A percentile compares a stretch with the other conserved stretches of the same genome.
These are phyloP conservation scores for Paxillus ammoniavirescens DNA, from an alignment of 768 basidiomycete species.

Conservation along the genomic window DNA sequence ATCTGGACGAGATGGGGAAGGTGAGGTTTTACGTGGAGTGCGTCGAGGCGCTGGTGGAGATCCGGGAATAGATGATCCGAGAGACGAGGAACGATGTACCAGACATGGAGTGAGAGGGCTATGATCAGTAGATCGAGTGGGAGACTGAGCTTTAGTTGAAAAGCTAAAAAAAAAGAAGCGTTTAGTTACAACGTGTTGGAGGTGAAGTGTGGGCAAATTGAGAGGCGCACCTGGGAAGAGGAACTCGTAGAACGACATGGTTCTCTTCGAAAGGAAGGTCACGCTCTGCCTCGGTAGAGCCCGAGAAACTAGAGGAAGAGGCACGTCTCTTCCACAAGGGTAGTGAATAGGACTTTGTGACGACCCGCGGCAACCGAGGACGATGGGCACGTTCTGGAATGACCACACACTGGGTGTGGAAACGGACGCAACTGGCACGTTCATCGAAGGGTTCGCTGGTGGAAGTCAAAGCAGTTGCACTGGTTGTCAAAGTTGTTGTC, in stretches of 20 bases:
- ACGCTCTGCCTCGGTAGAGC: conserved; percentile 21
- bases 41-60: conserved; percentile 13
- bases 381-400: conserved; percentile 56
- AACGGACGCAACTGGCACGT: conserved; percentile 49
- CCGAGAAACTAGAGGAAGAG: conserved; percentile 10
- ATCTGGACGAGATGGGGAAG: conserved; percentile 38
- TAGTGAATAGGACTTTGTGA: conserved; percentile 66
- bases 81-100: conserved; percentile 42
- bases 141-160: conserved; percentile 41
- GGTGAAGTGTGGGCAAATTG: not conserved
- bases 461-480: not conserved
- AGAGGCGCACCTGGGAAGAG: conserved; percentile 55
- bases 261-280: conserved; percentile 32
- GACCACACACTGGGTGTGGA: conserved; percentile 70
- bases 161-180: conserved; percentile 26
- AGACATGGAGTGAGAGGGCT: conserved; percentile 53
- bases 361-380: conserved; percentile 46
- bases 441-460: conserved; percentile 18
- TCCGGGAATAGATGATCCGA: conserved; percentile 1
- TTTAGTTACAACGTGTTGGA: not conserved
- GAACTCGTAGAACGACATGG: conserved; percentile 57
- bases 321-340: conserved; percentile 59
- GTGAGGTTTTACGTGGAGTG: conserved; percentile 20
- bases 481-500: not conserved
- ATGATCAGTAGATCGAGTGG: conserved; percentile 34